Conservation (phyloP, 164 flowering plant species). For the Annona squamosa region DNA sequence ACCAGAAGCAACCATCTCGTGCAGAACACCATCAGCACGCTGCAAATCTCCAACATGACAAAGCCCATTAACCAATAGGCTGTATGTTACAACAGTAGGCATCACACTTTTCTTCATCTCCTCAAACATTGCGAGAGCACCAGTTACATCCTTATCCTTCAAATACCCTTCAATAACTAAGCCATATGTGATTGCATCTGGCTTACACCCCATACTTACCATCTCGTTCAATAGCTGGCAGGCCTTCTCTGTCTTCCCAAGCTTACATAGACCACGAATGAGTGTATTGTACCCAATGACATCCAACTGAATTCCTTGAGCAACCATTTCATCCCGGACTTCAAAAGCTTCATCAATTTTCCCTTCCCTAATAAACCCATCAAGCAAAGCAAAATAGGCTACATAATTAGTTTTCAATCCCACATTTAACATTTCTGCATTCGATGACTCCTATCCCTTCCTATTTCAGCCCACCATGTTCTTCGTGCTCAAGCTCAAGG, state of each 20-base stretch:
- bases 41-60: slow-evolving; percentile 36
- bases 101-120: slow-evolving; percentile 52
- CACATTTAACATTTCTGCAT: slow-evolving; percentile 32
- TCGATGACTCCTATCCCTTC: no score
- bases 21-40: slow-evolving; percentile 27
- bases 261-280: slow-evolving; percentile 46
- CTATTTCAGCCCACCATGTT: no score
- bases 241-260: slow-evolving; percentile 46
- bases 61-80: slow-evolving; percentile 42
- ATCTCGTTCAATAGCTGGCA: slow-evolving; percentile 43
- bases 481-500: no score
- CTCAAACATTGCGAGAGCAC: slow-evolving; percentile 35
- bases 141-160: slow-evolving; percentile 22
- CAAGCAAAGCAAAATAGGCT: slow-evolving; percentile 39
- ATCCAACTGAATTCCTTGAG: slow-evolving; percentile 32
- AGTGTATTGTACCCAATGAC: slow-evolving; percentile 36
- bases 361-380: slow-evolving; percentile 56
- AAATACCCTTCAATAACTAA: slow-evolving; percentile 51
- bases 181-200: slow-evolving; percentile 39
- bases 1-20: slow-evolving; percentile 33
- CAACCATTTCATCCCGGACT: slow-evolving; percentile 48
- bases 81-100: slow-evolving; percentile 33
- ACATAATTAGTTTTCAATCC: slow-evolving; percentile 34
- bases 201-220: slow-evolving; percentile 32
- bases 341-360: slow-evolving; percentile 40